A percentile compares a stretch with the other conserved stretches of the same genome.
Conservation (phyloP, 2,329 filamentous ascomycete genomes). For the Curvularia eragrostidis region DNA sequence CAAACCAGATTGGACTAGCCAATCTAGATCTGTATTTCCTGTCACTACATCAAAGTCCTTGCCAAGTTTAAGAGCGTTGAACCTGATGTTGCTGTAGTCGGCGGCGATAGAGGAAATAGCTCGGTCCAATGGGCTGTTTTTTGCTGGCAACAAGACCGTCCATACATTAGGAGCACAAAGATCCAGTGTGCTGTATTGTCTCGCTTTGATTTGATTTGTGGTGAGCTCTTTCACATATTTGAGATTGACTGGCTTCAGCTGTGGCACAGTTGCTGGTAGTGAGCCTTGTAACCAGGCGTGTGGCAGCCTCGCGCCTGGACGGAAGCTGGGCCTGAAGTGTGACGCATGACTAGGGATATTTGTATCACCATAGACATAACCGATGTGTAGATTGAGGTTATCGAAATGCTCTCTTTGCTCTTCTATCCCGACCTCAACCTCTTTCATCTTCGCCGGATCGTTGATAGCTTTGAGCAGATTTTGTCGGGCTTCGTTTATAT, state of each 20-base stretch:
- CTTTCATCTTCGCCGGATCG: background rate
- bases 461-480: background rate
- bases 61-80: background rate
- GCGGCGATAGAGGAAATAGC: background rate
- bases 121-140: background rate
- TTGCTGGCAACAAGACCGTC: background rate
- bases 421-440: background rate
- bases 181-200: constrained; percentile 1
- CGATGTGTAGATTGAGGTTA: background rate
- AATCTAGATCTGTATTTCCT: background rate
- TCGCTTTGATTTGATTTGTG: background rate
- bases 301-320: background rate
- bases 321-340: background rate
- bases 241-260: background rate
- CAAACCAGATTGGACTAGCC: background rate
- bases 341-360: background rate
- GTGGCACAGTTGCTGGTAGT: background rate
- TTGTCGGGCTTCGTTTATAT: background rate
- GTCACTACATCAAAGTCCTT: background rate
- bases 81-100: background rate
- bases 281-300: background rate
- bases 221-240: background rate
- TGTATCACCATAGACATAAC: background rate
- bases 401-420: constrained; percentile 1
- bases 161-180: background rate